Conservation (phyloP, 1,139 yeast genomes). For the Spencermartinsiella ligniputridi region DNA sequence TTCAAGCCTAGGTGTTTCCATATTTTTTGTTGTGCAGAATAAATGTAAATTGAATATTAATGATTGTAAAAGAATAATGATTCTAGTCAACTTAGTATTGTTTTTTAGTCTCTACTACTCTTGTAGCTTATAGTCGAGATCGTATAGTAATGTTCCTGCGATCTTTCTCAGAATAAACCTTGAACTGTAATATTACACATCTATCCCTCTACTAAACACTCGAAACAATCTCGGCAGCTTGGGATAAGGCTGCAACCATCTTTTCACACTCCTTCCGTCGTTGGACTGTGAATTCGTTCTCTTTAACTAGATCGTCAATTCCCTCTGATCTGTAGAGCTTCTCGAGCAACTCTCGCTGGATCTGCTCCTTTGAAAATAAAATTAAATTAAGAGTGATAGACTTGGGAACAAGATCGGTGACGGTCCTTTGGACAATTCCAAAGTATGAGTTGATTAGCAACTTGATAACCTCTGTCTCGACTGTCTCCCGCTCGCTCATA, state of each 20-base stretch:
- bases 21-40: too few relatives aligned
- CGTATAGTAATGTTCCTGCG: background rate
- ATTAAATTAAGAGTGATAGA: conserved; percentile 91
- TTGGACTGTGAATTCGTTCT: conserved; percentile 87
- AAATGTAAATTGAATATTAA: too few relatives aligned
- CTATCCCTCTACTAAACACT: conserved; percentile 23
- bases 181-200: background rate
- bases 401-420: conserved; percentile 90
- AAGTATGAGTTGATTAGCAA: conserved; percentile 84
- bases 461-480: conserved; percentile 96
- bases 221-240: conserved; percentile 90
- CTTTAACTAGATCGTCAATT: conserved; percentile 77
- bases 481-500: conserved; percentile 91
- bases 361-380: conserved; percentile 66
- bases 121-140: too few relatives aligned
- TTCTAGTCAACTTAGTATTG: too few relatives aligned
- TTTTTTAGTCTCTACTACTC: too few relatives aligned
- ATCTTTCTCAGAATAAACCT: background rate
- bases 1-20: background rate
- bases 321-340: conserved; percentile 79
- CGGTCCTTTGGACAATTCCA: conserved; percentile 87
- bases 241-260: conserved; percentile 88
- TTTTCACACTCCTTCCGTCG: conserved; percentile 90
- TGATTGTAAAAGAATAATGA: too few relatives aligned
- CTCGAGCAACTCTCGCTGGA: conserved; percentile 86